Evolutionary conservation across 2,329 filamentous ascomycete species (phyloP), one percentile per base, ranked within the genome.

Genomic region (Sporothrix phasma): DNA sequence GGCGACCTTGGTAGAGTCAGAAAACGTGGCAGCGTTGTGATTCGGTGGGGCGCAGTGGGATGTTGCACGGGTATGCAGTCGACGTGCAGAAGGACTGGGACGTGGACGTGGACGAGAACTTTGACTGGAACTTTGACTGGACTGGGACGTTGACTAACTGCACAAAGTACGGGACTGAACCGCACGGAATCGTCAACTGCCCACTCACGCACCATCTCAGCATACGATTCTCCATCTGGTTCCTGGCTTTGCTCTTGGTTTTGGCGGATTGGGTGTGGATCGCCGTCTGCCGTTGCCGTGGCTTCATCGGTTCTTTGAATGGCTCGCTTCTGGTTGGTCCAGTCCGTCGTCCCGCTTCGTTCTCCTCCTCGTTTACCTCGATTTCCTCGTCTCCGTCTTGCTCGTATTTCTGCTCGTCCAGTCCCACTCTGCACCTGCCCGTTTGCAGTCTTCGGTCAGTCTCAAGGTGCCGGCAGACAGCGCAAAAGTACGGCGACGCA

Each of bases 1-100:
- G n/a, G n/a, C n/a, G n/a, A n/a, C n/a, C n/a, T n/a, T n/a, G n/a
- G n/a, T n/a, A 39, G 31, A 17, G 31, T 29, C 19, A 51, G 37
- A 62, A 45, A 60, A 60, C 46, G 46, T 62, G 60, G 46, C 60
- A 41, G 46, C 19, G 60, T n/a, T 62, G 22, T 62, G 34, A 53
- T 62, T 53, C 22, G 46, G 60, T 43, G 60, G 34, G 34, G 11
- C 34, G 34, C n/a, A n/a, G n/a, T n/a, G n/a, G n/a, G n/a, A n/a
- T n/a, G n/a, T n/a, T n/a, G n/a, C n/a, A n/a, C n/a, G n/a, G n/a
- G n/a, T n/a, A n/a, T n/a, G n/a, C n/a, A n/a, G n/a, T n/a, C n/a
- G 51, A 31, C n/a, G 17, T 53, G 13, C 47, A 37, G n/a, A n/a
- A n/a, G n/a, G n/a, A n/a, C n/a, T n/a, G n/a, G n/a, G n/a, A n/a